These are phyloP conservation scores for Colletotrichum sp. DNA, from an alignment of 2,329 filamentous ascomycete species.

Conservation along the genomic window DNA sequence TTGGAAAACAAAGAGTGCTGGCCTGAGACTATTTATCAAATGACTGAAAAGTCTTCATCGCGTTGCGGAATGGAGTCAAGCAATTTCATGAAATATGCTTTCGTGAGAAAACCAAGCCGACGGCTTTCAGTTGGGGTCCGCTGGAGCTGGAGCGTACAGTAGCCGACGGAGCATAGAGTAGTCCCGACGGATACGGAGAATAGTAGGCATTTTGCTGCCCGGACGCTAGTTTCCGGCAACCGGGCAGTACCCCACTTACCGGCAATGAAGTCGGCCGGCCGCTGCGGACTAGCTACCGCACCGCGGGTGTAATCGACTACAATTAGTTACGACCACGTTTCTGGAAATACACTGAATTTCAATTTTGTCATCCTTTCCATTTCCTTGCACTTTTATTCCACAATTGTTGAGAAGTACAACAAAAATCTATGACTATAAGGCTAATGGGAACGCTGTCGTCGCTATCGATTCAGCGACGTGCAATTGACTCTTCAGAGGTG, in stretches of 20 bases:
- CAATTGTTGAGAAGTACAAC: background rate
- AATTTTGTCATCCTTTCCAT: no score
- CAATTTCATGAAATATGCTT: background rate
- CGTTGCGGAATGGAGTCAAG: background rate
- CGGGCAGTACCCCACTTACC: background rate
- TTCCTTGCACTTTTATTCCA: no score
- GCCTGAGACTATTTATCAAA: background rate
- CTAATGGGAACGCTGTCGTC: accelerated
- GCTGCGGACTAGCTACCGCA: background rate
- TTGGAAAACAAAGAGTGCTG: background rate
- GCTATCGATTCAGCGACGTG: background rate
- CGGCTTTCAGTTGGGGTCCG: background rate
- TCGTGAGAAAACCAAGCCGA: background rate
- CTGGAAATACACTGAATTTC: background rate
- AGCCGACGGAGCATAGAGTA: background rate
- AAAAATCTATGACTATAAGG: background rate
- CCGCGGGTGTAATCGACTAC: background rate
- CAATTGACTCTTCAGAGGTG: background rate
- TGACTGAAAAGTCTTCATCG: background rate
- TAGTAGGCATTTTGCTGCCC: background rate
- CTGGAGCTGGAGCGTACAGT: background rate
- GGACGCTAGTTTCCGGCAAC: background rate
- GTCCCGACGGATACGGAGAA: background rate
- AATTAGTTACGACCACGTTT: accelerated
- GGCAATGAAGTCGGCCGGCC: background rate